Base-by-base conservation (phyloP, 2,329 filamentous ascomycete species). In the Epichloe sylvatica region DNA sequence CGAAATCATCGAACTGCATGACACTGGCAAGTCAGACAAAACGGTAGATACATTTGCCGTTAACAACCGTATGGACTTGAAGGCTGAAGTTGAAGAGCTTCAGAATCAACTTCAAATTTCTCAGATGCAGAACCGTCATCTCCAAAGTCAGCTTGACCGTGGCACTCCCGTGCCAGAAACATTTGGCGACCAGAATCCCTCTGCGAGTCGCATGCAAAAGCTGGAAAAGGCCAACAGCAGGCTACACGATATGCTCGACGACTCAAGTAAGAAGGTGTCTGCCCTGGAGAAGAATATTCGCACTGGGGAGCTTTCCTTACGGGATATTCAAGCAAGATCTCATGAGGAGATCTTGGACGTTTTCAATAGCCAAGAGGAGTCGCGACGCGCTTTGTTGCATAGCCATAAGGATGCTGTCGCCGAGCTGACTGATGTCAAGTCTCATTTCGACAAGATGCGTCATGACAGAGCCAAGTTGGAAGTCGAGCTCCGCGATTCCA, bases 311-410 rank as follows among this genome's bases (percentile, higher is more conserved):
- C 73, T 97, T 5, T 92, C 88, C 0, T 73, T 96, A 41, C 85
- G 89, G 45, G 91, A 97, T 64, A 80, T 97, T 43, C 90, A 96
- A 65, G 85, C 90, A 2, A 90, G 86, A 63, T 94, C 89, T 5
- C 89, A 97, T 58, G 90, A 96, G 62, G 92, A 97, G 65, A 80
- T 97, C 17, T 85, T 94, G 55, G 89, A 96, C 54, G 75, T 95
- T 38, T 83, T 97, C 62, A 94, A 89, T 64, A 91, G 84, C 53
- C 92, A 97, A 64, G 91, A 97, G 64, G 84, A 94, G 54, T 89
- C 88, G 30, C 80, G 92, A 43, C 81, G 86, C 51, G 83, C 84
- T 4, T 71, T 97, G 33, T 74, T 95, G 25, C 83, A 90, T 60
- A 81, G 83, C 55, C 89, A 97, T 66, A 94, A 92, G 63, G 81